Evolutionary conservation across 352 stramenopile species (phyloP).

Genomic region (Phytophthora citricola): DNA sequence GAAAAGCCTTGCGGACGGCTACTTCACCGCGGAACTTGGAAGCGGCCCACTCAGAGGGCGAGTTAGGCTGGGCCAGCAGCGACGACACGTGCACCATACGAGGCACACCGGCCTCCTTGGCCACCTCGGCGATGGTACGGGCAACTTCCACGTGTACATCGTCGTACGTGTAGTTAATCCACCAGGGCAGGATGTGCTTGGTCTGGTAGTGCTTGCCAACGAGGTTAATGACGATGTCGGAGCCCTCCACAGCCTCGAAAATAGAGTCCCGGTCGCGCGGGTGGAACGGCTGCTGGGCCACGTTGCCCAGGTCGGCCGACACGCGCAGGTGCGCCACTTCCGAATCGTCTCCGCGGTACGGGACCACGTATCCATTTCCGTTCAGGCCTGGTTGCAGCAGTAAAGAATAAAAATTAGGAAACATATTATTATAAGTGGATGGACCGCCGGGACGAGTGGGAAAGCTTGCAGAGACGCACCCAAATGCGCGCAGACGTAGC

Average conservation of each 20-base stretch:
- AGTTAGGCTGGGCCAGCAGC: slow-evolving; percentile 84
- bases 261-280: slow-evolving; percentile 95
- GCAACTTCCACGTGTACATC: slow-evolving; percentile 96
- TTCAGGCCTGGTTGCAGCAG: slow-evolving; percentile 49
- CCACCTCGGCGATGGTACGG: slow-evolving; percentile 82
- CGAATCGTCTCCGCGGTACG: slow-evolving; percentile 94
- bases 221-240: slow-evolving; percentile 97
- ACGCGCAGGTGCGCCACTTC: slow-evolving; percentile 95
- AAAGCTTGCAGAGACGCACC: slow-evolving; percentile 64
- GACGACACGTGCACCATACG: slow-evolving; percentile 87
- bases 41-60: slow-evolving; percentile 78
- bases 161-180: slow-evolving; percentile 96
- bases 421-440: slow-evolving; percentile 8
- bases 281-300: slow-evolving; percentile 81
- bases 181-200: slow-evolving; percentile 92
- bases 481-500: slow-evolving; percentile 95
- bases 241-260: slow-evolving; percentile 89
- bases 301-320: slow-evolving; percentile 94
- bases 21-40: slow-evolving; percentile 90
- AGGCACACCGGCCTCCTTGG: slow-evolving; percentile 77
- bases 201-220: slow-evolving; percentile 98
- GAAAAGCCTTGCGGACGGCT: slow-evolving; percentile 93
- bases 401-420: not conserved
- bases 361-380: slow-evolving; percentile 82
- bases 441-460: slow-evolving; percentile 17